A percentile compares a stretch with the other conserved stretches of the same genome.
These are phyloP conservation scores for Trichoderma citrinoviride DNA, from an alignment of 2,329 filamentous ascomycete genomes.

Conservation along the genomic window DNA sequence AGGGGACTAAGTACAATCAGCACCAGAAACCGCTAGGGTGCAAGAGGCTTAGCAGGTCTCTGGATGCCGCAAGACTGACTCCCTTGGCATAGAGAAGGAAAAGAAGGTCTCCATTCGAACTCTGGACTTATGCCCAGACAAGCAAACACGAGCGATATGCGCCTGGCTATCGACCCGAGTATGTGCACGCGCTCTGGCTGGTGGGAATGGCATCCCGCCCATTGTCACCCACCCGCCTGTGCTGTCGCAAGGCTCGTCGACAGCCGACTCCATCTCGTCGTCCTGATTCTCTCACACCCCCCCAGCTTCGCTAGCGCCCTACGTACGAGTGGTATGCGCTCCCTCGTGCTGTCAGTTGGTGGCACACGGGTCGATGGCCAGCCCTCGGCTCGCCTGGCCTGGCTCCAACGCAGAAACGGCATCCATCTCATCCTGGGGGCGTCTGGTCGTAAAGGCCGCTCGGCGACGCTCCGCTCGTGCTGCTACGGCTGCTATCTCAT, in stretches of 20 bases:
- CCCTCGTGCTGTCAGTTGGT: slow-evolving; percentile 9
- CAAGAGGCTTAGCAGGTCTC: slow-evolving; percentile 9
- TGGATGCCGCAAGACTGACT: not conserved
- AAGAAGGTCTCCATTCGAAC: not conserved
- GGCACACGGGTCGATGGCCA: slow-evolving; percentile 8
- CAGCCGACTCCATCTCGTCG: slow-evolving; percentile 1
- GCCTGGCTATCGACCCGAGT: not conserved
- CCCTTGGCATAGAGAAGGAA: not conserved
- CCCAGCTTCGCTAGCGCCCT: slow-evolving; percentile 8
- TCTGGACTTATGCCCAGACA: not conserved
- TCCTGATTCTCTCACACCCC: slow-evolving; percentile 11
- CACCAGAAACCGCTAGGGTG: slow-evolving; percentile 11
- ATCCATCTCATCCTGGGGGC: not conserved
- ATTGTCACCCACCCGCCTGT: slow-evolving; percentile 17
- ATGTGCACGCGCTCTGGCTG: not conserved
- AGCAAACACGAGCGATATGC: slow-evolving; percentile 9
- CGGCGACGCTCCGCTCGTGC: slow-evolving; percentile 8
- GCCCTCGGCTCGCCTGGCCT: slow-evolving; percentile 4
- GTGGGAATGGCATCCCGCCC: not conserved
- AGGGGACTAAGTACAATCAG: slow-evolving; percentile 7
- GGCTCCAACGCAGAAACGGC: not conserved
- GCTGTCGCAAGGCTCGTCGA: not conserved
- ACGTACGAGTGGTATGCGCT: slow-evolving; percentile 14
- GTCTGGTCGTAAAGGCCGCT: not conserved
- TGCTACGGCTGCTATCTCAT: slow-evolving; percentile 15